These are phyloP conservation scores for Myxozyma vanderwaltii DNA, from an alignment of 805 yeast genomes.

Conservation along the genomic window DNA sequence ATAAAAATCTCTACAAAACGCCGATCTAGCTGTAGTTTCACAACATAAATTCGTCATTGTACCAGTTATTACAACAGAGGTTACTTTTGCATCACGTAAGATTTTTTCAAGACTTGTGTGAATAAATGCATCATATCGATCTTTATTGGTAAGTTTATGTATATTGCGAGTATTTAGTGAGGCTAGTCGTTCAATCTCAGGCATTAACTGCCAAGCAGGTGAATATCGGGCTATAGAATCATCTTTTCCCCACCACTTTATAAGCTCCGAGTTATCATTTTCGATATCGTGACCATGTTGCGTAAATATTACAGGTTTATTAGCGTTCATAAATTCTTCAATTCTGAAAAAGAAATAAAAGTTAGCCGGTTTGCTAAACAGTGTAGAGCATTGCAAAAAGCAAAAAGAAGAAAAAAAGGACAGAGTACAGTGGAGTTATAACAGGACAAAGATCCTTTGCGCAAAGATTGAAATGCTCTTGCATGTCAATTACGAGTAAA, in stretches of 20 bases:
- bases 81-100: background rate
- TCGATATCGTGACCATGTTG: conserved; percentile 27
- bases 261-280: conserved; percentile 19
- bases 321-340: background rate
- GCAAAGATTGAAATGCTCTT: conserved; percentile 18
- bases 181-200: conserved; percentile 11
- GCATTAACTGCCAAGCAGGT: conserved; percentile 26
- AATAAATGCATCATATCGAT: conserved; percentile 30
- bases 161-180: background rate
- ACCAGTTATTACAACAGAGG: conserved; percentile 25
- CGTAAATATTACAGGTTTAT: conserved; percentile 26
- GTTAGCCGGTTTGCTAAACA: background rate
- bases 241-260: conserved; percentile 28
- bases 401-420: background rate
- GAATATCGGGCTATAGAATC: conserved; percentile 28
- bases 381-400: background rate
- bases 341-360: background rate
- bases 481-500: conserved; percentile 30
- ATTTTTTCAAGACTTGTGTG: conserved; percentile 23
- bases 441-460: conserved; percentile 19
- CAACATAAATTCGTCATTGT: conserved; percentile 32
- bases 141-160: conserved; percentile 11
- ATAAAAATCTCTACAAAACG: conserved; percentile 22
- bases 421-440: conserved; percentile 15
- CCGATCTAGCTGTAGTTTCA: conserved; percentile 32